A percentile compares a stretch with the other conserved stretches of the same genome.
These are phyloP conservation scores for Eutrema salsugineum DNA, from an alignment of 441 rosid species.

Conservation along the genomic window DNA sequence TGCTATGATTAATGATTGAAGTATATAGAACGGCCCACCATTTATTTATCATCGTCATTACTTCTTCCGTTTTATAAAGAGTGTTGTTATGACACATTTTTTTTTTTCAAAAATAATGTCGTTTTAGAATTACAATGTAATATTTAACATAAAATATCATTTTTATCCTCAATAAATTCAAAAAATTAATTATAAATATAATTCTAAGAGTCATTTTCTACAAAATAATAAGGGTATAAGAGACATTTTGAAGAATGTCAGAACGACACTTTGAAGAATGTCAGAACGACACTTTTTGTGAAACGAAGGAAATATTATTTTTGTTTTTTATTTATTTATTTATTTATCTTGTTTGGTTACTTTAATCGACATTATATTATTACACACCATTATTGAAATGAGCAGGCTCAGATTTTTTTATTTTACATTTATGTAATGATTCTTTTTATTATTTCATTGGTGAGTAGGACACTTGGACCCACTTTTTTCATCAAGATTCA, in stretches of 20 bases:
- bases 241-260: too few species aligned
- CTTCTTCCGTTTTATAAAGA: neutral
- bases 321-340: too few species aligned
- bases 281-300: too few species aligned
- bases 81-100: too few species aligned
- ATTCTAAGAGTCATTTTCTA: too few species aligned
- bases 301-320: neutral
- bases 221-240: too few species aligned
- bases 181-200: too few species aligned
- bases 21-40: constrained; percentile 23
- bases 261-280: too few species aligned
- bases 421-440: neutral
- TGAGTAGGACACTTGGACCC: constrained; percentile 20
- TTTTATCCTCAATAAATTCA: too few species aligned
- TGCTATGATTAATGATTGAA: constrained; percentile 29
- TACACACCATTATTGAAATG: constrained; percentile 26
- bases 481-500: constrained; percentile 22
- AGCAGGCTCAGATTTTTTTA: constrained; percentile 26
- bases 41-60: neutral
- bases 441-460: neutral
- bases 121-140: too few species aligned
- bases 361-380: constrained; percentile 9
- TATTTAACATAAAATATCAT: too few species aligned
- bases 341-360: constrained; percentile 17
- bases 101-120: too few species aligned